These are phyloP conservation scores for Aspergillus caelatus DNA, from an alignment of 2,329 filamentous ascomycete species.

Conservation along the genomic window DNA sequence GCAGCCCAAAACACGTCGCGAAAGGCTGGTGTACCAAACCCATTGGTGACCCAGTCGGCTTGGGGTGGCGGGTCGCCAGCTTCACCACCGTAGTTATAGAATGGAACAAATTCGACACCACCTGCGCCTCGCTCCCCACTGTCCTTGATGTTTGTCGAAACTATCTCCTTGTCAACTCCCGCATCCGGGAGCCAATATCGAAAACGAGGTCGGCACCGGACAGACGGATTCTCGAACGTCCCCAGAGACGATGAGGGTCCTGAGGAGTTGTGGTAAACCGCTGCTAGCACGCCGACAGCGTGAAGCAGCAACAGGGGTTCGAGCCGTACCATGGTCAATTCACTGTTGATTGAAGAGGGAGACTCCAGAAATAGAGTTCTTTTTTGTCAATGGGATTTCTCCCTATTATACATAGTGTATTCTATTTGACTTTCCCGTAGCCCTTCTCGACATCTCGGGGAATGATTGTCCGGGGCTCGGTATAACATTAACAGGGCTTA, in stretches of 20 bases:
- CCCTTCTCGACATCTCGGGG: too few relatives aligned
- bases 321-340: too few relatives aligned
- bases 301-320: too few relatives aligned
- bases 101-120: constrained; percentile 44
- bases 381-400: too few relatives aligned
- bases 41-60: constrained; percentile 42
- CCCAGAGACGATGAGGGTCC: background rate
- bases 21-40: constrained; percentile 42
- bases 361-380: too few relatives aligned
- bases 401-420: too few relatives aligned
- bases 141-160: constrained; percentile 35
- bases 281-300: too few relatives aligned
- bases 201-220: constrained; percentile 32
- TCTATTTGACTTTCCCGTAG: too few relatives aligned
- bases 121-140: constrained; percentile 38
- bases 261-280: too few relatives aligned
- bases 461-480: too few relatives aligned
- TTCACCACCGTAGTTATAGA: constrained; percentile 40
- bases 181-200: constrained; percentile 47
- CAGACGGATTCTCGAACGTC: constrained; percentile 31
- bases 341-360: too few relatives aligned
- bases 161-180: constrained; percentile 29
- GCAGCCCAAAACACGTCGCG: constrained; percentile 27
- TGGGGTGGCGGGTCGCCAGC: constrained; percentile 13
- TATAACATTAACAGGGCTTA: too few relatives aligned